These are phyloP conservation scores for Eucalyptus pauciflora DNA, from an alignment of 345 rosid genomes.

Conservation along the genomic window DNA sequence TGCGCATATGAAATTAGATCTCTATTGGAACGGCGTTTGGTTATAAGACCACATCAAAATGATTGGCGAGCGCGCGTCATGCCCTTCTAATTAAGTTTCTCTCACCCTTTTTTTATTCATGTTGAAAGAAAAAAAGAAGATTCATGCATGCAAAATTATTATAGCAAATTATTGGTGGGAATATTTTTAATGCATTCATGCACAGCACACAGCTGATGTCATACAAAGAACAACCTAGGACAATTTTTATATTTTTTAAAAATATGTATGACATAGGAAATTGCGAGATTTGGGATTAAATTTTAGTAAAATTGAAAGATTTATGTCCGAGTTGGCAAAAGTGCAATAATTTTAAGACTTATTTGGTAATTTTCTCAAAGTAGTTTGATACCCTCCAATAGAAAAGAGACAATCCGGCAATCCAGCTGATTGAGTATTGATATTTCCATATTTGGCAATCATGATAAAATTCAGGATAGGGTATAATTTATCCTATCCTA, in stretches of 20 bases:
- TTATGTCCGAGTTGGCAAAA: fast-evolving
- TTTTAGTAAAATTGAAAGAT: too few species aligned
- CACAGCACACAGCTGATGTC: not conserved
- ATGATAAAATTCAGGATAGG: too few species aligned
- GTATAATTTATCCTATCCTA: too few species aligned
- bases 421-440: not conserved
- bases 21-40: not conserved
- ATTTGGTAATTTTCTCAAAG: not conserved
- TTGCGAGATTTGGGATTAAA: too few species aligned
- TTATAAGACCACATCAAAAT: not conserved
- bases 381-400: not conserved
- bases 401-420: fast-evolving
- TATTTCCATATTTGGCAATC: not conserved
- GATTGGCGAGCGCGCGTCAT: not conserved
- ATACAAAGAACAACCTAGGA: not conserved
- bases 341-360: too few species aligned
- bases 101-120: not conserved
- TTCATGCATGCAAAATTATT: not conserved
- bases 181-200: not conserved
- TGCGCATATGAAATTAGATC: not conserved
- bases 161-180: not conserved
- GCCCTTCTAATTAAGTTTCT: not conserved
- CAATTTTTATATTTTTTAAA: too few species aligned
- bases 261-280: too few species aligned
- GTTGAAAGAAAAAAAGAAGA: not conserved